Conservation (phyloP, 257 asterid genomes). For the Mitragyna speciosa region DNA sequence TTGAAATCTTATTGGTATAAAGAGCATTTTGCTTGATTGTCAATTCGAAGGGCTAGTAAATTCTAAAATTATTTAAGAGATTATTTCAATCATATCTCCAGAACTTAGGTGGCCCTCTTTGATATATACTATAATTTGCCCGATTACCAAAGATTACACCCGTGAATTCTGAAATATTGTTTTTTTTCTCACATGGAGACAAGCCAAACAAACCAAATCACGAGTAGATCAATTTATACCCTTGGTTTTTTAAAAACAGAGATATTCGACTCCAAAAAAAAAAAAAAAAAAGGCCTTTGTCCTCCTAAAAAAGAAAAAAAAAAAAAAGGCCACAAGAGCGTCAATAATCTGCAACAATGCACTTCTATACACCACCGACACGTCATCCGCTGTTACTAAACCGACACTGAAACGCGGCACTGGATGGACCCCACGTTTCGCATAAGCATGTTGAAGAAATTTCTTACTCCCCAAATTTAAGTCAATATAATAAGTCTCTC, state of each 20-base stretch:
- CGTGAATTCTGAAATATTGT: slow-evolving; percentile 5
- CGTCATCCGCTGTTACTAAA: slow-evolving; percentile 2
- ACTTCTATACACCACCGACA: not conserved
- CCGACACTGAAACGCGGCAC: slow-evolving; percentile 9
- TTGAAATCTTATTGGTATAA: too few relatives aligned
- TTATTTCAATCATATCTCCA: not conserved
- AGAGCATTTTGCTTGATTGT: too few relatives aligned
- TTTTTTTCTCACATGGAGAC: not conserved
- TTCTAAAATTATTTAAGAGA: too few relatives aligned
- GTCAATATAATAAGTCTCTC: too few relatives aligned
- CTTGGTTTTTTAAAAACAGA: not conserved
- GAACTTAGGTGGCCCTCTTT: not conserved
- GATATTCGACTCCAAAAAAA: not conserved
- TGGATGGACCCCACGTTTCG: not conserved
- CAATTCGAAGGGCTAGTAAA: too few relatives aligned
- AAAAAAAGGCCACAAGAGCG: too few relatives aligned
- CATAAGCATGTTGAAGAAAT: not conserved
- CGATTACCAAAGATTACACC: not conserved
- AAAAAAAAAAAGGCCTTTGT: not conserved
- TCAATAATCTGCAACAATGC: too few relatives aligned
- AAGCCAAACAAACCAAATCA: not conserved
- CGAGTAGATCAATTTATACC: not conserved
- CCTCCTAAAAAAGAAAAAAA: too few relatives aligned
- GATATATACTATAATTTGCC: not conserved
- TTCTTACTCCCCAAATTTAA: not conserved